Evolutionary conservation across 116 monocot genomes (phyloP).

Genomic region (Iris pallida): DNA sequence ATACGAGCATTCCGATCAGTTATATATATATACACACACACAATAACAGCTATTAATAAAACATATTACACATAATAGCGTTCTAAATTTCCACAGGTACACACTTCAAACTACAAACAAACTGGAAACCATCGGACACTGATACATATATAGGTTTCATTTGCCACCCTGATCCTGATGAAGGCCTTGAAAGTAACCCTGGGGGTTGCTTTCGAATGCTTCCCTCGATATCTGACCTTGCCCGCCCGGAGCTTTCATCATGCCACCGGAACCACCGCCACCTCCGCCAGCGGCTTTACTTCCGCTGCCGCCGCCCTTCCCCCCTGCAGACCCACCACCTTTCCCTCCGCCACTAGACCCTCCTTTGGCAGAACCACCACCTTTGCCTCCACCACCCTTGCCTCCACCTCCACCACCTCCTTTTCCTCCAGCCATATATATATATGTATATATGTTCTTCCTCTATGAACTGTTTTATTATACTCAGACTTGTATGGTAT

Average conservation of each 20-base stretch:
- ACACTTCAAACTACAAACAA: no score
- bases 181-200: conserved; percentile 18
- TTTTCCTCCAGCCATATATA: neutral
- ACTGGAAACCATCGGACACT: neutral
- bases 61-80: no score
- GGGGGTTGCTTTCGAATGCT: conserved; percentile 17
- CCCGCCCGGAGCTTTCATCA: conserved; percentile 21
- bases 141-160: conserved; percentile 10
- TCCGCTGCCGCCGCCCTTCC: neutral
- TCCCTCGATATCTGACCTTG: conserved; percentile 11
- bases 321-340: neutral
- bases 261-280: neutral
- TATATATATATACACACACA: no score
- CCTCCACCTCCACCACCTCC: neutral
- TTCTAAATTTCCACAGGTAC: no score
- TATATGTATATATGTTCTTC: no score
- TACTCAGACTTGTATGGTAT: no score
- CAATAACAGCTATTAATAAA: no score
- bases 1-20: no score
- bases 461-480: no score
- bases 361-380: neutral
- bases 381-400: neutral
- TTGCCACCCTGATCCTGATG: conserved; percentile 7
- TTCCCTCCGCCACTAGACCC: neutral
- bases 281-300: neutral